Evolutionary conservation across 768 basidiomycete species (phyloP).

Genomic region (Podaxis sp.): DNA sequence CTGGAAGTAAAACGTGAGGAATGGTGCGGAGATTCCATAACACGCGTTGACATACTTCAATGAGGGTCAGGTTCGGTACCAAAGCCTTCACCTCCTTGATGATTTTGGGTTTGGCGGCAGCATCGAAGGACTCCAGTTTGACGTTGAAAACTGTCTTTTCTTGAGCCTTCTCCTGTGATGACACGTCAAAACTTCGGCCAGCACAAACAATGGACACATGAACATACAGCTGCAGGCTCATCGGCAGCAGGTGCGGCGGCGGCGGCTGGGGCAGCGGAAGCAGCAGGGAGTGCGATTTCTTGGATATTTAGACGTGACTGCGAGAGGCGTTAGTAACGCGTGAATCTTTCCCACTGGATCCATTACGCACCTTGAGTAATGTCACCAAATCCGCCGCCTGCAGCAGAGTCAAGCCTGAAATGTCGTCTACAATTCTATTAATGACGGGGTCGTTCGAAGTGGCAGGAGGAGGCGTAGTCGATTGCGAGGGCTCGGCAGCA

Average conservation of each 20-base stretch:
- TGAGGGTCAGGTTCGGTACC: constrained; percentile 93
- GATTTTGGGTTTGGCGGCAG: constrained; percentile 90
- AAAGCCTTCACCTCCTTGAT: constrained; percentile 97
- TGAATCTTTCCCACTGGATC: background rate
- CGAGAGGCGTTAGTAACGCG: constrained; percentile 7
- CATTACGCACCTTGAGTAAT: constrained; percentile 72
- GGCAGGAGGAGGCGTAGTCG: constrained; percentile 43
- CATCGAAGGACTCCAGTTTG: constrained; percentile 92
- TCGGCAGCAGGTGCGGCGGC: constrained; percentile 59
- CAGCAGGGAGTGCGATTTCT: constrained; percentile 91
- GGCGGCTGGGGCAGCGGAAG: constrained; percentile 58
- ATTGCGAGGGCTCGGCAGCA: constrained; percentile 41
- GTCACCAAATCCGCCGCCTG: constrained; percentile 96
- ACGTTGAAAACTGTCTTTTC: constrained; percentile 98
- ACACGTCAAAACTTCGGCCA: background rate
- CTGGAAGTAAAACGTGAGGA: constrained; percentile 41
- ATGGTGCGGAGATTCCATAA: background rate
- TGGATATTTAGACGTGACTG: constrained; percentile 94
- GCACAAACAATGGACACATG: constrained; percentile 1
- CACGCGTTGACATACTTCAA: constrained; percentile 69
- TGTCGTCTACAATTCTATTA: constrained; percentile 86
- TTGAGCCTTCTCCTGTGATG: constrained; percentile 84
- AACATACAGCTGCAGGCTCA: constrained; percentile 64
- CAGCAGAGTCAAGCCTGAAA: constrained; percentile 82
- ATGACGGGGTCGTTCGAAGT: constrained; percentile 64